phyloP scores from a whole-genome alignment of 306 rosid genomes.

The Sindora glabra region DNA sequence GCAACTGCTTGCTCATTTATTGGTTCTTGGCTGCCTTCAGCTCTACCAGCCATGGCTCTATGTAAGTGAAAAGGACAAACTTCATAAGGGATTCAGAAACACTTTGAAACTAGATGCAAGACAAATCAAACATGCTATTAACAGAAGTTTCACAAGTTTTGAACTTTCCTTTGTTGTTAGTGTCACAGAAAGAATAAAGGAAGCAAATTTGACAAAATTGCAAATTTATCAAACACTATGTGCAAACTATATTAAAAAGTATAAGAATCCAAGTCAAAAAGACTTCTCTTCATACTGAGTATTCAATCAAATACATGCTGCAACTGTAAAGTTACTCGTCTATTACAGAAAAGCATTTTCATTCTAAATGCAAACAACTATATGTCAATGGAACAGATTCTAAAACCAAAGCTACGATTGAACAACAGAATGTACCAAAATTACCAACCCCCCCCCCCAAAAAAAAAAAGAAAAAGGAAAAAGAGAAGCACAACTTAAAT shows the following conservation, averaged over 20 bases:
- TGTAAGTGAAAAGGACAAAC: neutral
- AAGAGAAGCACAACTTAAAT: too few relatives aligned
- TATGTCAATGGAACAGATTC: neutral
- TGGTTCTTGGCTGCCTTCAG: conserved; percentile 61
- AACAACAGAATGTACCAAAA: neutral
- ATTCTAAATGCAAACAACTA: neutral
- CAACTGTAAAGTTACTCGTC: neutral
- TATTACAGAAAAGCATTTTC: neutral
- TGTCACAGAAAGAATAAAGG: neutral
- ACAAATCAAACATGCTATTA: neutral
- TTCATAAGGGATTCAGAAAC: neutral
- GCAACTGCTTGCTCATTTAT: conserved; percentile 83
- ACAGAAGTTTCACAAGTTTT: neutral
- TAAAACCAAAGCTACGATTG: neutral
- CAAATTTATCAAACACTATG: neutral
- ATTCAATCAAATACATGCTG: neutral
- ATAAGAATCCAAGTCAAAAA: neutral
- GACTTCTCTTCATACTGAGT: neutral
- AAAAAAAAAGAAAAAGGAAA: too few relatives aligned
- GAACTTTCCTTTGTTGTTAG: neutral
- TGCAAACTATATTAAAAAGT: neutral
- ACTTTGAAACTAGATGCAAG: neutral
- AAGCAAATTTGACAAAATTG: neutral
- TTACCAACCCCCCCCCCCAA: too few relatives aligned
- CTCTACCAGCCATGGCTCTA: conserved; percentile 57